Percentiles rank a stretch among this genome's conserved stretches.
These are phyloP conservation scores for Prosopis cineraria DNA, from an alignment of 306 rosid species.

Conservation along the genomic window DNA sequence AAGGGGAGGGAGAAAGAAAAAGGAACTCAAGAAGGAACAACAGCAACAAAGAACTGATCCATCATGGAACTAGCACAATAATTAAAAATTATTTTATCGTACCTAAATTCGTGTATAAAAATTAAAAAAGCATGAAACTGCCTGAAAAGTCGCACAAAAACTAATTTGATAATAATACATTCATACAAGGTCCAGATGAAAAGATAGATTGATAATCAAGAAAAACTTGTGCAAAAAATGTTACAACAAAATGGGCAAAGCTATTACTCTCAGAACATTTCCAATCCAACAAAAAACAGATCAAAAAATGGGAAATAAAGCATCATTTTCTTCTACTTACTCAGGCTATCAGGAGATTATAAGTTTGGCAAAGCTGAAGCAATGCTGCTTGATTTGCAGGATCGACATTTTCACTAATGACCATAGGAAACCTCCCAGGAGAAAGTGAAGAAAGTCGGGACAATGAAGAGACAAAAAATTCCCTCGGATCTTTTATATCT, in stretches of 20 bases:
- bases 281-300: background rate
- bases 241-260: background rate
- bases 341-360: conserved; percentile 63
- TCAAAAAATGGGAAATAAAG: background rate
- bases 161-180: background rate
- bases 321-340: conserved; percentile 44
- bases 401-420: conserved; percentile 73
- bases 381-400: conserved; percentile 79
- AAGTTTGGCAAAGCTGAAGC: conserved; percentile 73
- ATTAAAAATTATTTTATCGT: background rate
- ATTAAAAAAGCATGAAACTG: too few species aligned
- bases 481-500: conserved; percentile 77
- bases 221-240: background rate
- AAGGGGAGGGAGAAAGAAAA: background rate
- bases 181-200: conserved; percentile 3
- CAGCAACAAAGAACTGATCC: background rate
- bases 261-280: conserved; percentile 1
- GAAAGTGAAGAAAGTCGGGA: conserved; percentile 63
- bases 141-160: background rate
- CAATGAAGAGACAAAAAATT: conserved; percentile 70
- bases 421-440: conserved; percentile 73
- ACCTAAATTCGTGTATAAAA: background rate
- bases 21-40: background rate
- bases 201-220: background rate
- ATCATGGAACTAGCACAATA: background rate